phyloP scores from a whole-genome alignment of 768 basidiomycete genomes.

The Lactarius quietus region DNA sequence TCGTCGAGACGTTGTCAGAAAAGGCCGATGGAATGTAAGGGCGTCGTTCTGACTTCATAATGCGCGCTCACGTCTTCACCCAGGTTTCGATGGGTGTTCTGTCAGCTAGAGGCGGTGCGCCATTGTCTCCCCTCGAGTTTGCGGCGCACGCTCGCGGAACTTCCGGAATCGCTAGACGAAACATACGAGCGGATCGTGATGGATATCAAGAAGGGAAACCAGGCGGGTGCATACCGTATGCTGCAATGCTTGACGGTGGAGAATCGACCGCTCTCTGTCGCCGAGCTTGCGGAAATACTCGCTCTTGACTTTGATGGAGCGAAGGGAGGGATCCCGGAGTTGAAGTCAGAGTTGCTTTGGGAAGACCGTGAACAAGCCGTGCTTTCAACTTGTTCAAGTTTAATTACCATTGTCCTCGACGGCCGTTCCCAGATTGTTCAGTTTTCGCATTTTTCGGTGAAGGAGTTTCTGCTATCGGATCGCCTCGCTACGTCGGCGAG shows the following conservation, averaged over 20 bases:
- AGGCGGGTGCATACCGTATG: neutral
- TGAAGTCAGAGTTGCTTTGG: too few relatives aligned
- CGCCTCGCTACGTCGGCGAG: neutral
- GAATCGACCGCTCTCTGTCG: neutral
- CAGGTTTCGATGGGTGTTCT: neutral
- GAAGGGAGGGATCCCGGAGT: neutral
- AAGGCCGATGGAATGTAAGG: neutral
- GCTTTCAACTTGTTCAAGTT: neutral
- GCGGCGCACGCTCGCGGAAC: neutral
- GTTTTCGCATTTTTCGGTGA: neutral
- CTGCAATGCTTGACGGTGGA: neutral
- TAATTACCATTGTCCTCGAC: neutral
- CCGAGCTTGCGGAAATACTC: neutral
- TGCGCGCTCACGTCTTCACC: neutral
- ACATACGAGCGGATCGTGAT: neutral
- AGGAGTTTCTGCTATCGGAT: neutral
- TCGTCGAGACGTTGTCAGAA: neutral
- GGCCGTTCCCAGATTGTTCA: neutral
- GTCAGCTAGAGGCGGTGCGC: neutral
- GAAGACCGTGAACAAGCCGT: neutral
- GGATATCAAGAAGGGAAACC: neutral
- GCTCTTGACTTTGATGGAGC: neutral
- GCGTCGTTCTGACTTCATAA: too few relatives aligned
- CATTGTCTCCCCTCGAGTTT: neutral
- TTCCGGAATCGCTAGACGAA: neutral